phyloP scores from a whole-genome alignment of 495 filamentous ascomycete genomes.

The Aspergillus funiculosus region DNA sequence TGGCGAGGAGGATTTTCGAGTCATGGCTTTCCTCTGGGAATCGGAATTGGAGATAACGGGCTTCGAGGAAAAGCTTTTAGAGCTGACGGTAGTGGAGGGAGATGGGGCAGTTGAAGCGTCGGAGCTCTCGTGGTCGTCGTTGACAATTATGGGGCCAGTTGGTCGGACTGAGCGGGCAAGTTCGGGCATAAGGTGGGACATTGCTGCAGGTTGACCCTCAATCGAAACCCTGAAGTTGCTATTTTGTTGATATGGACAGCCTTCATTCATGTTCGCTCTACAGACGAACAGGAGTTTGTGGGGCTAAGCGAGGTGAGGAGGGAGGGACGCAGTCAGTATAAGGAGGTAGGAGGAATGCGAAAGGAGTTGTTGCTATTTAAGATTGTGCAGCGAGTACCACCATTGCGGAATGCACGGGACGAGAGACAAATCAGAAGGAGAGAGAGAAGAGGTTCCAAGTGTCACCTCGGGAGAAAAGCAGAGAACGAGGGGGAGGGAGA shows the following conservation, averaged over 20 bases:
- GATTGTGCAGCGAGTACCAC: too few relatives aligned
- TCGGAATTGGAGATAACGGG: conserved; percentile 18
- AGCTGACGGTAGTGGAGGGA: conserved; percentile 16
- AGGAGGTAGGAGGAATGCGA: too few relatives aligned
- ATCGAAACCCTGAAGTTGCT: conserved; percentile 17
- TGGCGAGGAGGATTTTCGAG: conserved; percentile 44
- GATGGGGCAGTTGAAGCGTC: conserved; percentile 19
- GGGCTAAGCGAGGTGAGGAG: background rate
- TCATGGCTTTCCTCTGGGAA: conserved; percentile 24
- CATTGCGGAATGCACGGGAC: background rate
- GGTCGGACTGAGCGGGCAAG: conserved; percentile 12
- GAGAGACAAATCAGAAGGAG: background rate
- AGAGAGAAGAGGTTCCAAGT: background rate
- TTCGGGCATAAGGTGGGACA: conserved; percentile 23
- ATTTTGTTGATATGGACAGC: conserved; percentile 11
- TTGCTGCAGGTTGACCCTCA: conserved; percentile 15
- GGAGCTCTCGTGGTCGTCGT: conserved; percentile 19
- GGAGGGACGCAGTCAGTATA: too few relatives aligned
- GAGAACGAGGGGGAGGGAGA: background rate
- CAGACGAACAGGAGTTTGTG: too few relatives aligned
- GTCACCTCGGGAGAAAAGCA: background rate
- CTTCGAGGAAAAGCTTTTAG: conserved; percentile 24
- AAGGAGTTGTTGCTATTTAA: too few relatives aligned
- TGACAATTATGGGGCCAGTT: conserved; percentile 11
- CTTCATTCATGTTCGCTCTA: too few relatives aligned